Evolutionary conservation across 2,329 filamentous ascomycete genomes (phyloP).

Genomic region (Zymoseptoria brevis): DNA sequence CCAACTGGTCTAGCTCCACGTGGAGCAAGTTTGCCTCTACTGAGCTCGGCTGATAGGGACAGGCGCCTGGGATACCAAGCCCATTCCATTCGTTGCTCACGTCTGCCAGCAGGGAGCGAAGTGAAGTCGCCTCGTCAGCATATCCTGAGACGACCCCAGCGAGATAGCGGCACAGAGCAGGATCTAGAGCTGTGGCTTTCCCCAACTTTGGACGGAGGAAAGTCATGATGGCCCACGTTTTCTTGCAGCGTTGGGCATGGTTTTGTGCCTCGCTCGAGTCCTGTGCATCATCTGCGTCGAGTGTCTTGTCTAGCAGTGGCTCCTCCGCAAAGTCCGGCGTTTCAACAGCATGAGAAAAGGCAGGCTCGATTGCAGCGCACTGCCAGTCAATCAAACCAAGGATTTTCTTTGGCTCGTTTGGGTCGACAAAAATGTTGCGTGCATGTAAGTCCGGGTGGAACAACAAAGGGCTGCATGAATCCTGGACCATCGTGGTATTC

Average conservation of each 20-base stretch:
- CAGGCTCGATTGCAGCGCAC: constrained; percentile 15
- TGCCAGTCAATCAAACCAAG: constrained; percentile 32
- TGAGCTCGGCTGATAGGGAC: background rate
- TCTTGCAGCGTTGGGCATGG: background rate
- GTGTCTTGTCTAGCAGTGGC: constrained; percentile 1
- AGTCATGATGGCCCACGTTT: background rate
- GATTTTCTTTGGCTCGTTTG: constrained; percentile 24
- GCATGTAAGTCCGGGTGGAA: constrained; percentile 29
- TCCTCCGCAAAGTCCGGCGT: constrained; percentile 15
- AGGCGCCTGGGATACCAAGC: background rate
- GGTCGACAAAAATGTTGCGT: constrained; percentile 30
- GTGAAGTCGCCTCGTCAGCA: background rate
- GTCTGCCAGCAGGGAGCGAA: background rate
- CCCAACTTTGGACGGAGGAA: background rate
- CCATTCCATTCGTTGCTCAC: background rate
- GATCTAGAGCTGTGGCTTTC: background rate
- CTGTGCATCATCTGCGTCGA: background rate
- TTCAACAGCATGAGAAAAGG: constrained; percentile 11
- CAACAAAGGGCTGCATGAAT: constrained; percentile 14
- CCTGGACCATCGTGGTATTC: background rate
- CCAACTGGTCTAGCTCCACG: background rate
- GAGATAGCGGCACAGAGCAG: background rate
- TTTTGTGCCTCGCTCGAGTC: background rate
- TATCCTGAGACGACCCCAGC: background rate
- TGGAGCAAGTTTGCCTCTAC: background rate